phyloP scores from a whole-genome alignment of 805 yeast genomes.

The Yamadazyma sp. region DNA sequence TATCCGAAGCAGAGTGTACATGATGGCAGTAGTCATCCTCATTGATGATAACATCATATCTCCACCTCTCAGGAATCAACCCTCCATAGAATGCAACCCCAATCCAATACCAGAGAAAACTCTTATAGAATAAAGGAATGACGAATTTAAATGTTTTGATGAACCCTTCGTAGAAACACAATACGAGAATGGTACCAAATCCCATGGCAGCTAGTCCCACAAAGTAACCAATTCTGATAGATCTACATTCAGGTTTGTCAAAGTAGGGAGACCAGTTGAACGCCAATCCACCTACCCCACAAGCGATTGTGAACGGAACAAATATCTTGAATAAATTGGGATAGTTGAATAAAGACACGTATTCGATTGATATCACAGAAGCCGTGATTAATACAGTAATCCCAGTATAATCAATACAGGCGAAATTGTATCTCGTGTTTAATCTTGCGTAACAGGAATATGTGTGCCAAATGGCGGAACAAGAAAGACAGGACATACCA shows the following conservation, averaged over 20 bases:
- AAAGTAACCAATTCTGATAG: conserved; percentile 77
- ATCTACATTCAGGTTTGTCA: conserved; percentile 83
- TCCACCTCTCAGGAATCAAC: conserved; percentile 85
- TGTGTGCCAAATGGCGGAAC: conserved; percentile 90
- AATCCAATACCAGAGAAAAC: conserved; percentile 68
- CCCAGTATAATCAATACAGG: conserved; percentile 94
- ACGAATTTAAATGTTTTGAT: conserved; percentile 52
- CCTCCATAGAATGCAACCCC: conserved; percentile 90
- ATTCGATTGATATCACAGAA: conserved; percentile 83
- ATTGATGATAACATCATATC: conserved; percentile 64
- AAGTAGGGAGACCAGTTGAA: conserved; percentile 93
- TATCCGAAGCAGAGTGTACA: conserved; percentile 28
- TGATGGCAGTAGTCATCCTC: conserved; percentile 31
- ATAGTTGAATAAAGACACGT: conserved; percentile 66
- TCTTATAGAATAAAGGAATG: conserved; percentile 64
- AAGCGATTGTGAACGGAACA: conserved; percentile 58
- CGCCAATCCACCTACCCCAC: conserved; percentile 70
- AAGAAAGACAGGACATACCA: conserved; percentile 70
- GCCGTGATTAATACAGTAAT: conserved; percentile 88
- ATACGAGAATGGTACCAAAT: conserved; percentile 57
- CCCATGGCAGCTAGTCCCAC: conserved; percentile 78
- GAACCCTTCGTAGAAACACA: conserved; percentile 57
- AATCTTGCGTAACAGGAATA: conserved; percentile 74
- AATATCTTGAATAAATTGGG: conserved; percentile 49
- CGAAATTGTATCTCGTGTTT: conserved; percentile 66